Evolutionary conservation across 208 protist species (phyloP).

Genomic region (Leishmania major): DNA sequence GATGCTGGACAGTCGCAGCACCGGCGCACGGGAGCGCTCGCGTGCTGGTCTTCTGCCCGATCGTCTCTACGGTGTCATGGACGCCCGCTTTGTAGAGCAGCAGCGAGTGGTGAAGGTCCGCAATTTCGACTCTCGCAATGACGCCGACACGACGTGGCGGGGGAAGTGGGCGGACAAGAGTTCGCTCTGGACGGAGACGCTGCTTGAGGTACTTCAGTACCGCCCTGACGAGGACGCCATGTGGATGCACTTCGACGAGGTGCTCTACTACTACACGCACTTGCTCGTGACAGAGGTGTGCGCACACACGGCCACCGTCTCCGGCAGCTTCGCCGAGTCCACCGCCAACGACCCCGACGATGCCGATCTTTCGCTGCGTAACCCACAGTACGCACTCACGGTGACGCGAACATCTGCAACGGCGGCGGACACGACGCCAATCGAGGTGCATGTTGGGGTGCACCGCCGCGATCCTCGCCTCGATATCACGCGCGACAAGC

Average conservation of each 20-base stretch:
- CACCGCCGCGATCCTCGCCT: slow-evolving; percentile 79
- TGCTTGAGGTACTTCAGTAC: slow-evolving; percentile 25
- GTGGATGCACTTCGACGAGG: slow-evolving; percentile 86
- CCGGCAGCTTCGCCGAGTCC: slow-evolving; percentile 37
- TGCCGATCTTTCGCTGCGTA: slow-evolving; percentile 20
- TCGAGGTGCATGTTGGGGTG: slow-evolving; percentile 64
- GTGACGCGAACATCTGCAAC: slow-evolving; percentile 8
- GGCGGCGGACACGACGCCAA: slow-evolving; percentile 10
- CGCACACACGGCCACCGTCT: slow-evolving; percentile 18
- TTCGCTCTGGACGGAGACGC: slow-evolving; percentile 55
- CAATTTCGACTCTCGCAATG: slow-evolving; percentile 47
- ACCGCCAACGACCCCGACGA: slow-evolving; percentile 20
- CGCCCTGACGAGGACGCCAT: slow-evolving; percentile 22
- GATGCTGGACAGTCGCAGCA: slow-evolving; percentile 45
- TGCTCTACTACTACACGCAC: slow-evolving; percentile 87
- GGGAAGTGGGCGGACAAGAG: slow-evolving; percentile 68
- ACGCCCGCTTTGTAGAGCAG: slow-evolving; percentile 73
- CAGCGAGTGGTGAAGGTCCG: slow-evolving; percentile 81
- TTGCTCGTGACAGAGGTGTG: slow-evolving; percentile 61
- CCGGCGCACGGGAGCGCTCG: slow-evolving; percentile 45
- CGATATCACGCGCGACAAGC: slow-evolving; percentile 51
- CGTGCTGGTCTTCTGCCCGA: slow-evolving; percentile 65
- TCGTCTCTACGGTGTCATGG: slow-evolving; percentile 79
- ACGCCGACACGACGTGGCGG: slow-evolving; percentile 42
- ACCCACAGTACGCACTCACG: slow-evolving; percentile 57